phyloP scores from a whole-genome alignment of 2,329 filamentous ascomycete genomes.

The Ustilaginoidea virens region DNA sequence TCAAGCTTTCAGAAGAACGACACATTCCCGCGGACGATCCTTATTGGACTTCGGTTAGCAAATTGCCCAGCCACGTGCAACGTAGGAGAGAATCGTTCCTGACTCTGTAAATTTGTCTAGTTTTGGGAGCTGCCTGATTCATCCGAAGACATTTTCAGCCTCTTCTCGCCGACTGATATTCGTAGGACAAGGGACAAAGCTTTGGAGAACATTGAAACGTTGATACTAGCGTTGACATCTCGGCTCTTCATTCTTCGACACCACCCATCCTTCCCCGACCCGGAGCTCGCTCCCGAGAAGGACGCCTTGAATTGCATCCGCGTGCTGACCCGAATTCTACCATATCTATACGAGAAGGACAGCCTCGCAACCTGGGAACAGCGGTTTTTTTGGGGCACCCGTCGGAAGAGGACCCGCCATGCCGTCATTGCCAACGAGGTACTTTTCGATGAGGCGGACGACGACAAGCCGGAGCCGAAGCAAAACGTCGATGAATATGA shows the following conservation, averaged over 20 bases:
- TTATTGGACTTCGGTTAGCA: constrained; percentile 82
- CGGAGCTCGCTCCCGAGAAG: constrained; percentile 66
- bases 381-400: constrained; percentile 75
- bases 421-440: constrained; percentile 56
- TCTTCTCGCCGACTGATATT: constrained; percentile 81
- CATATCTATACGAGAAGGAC: constrained; percentile 85
- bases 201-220: constrained; percentile 76
- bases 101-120: constrained; percentile 35
- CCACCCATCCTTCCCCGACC: constrained; percentile 80
- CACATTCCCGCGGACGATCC: constrained; percentile 75
- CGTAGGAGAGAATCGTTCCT: too few relatives aligned
- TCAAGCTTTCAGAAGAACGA: constrained; percentile 82
- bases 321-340: constrained; percentile 74
- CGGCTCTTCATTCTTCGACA: constrained; percentile 70
- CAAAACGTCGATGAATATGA: constrained; percentile 51
- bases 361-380: constrained; percentile 75
- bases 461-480: constrained; percentile 31
- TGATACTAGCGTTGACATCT: constrained; percentile 71
- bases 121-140: constrained; percentile 98
- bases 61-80: not conserved
- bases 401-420: constrained; percentile 56
- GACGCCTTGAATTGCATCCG: constrained; percentile 94
- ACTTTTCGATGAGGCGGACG: constrained; percentile 63
- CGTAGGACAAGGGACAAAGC: constrained; percentile 75
- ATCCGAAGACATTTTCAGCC: constrained; percentile 88